phyloP scores from a whole-genome alignment of 352 stramenopile genomes.

The Elongisporangium undulatum region DNA sequence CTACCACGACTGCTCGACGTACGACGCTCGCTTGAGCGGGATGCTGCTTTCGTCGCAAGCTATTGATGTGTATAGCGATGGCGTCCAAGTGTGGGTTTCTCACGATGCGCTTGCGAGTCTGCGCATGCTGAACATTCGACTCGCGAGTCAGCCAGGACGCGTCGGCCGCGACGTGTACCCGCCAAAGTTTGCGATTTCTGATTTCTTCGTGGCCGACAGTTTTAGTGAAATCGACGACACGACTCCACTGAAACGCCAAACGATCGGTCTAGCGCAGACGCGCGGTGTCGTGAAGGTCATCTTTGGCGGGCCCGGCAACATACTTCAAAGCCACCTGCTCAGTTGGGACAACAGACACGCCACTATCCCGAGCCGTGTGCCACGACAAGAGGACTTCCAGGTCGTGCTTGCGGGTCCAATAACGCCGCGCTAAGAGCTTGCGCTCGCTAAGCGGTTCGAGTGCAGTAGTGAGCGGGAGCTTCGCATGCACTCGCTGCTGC shows the following conservation, averaged over 20 bases:
- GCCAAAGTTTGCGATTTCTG: slow-evolving; percentile 17
- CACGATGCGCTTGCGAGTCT: slow-evolving; percentile 3
- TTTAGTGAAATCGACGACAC: slow-evolving; percentile 10
- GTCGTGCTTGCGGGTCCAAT: slow-evolving; percentile 21
- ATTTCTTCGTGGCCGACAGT: slow-evolving; percentile 14
- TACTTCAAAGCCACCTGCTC: slow-evolving; percentile 20
- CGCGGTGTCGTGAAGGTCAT: slow-evolving; percentile 18
- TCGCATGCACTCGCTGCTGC: slow-evolving; percentile 3
- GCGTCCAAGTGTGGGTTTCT: slow-evolving; percentile 7
- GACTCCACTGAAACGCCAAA: slow-evolving; percentile 13
- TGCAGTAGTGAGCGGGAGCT: slow-evolving; percentile 10
- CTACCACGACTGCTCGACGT: slow-evolving; percentile 16
- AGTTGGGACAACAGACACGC: slow-evolving; percentile 21
- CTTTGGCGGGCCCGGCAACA: slow-evolving; percentile 17
- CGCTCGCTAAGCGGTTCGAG: slow-evolving; percentile 13
- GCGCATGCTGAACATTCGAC: background rate
- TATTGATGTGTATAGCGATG: slow-evolving; percentile 4
- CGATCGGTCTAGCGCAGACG: slow-evolving; percentile 13
- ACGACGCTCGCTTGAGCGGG: slow-evolving; percentile 5
- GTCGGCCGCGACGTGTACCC: slow-evolving; percentile 1
- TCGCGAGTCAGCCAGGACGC: background rate
- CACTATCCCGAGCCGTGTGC: slow-evolving; percentile 10
- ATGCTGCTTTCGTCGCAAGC: slow-evolving; percentile 9
- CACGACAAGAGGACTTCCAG: slow-evolving; percentile 12
- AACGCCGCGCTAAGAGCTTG: slow-evolving; percentile 10